A percentile compares a stretch with the other conserved stretches of the same genome.
These are phyloP conservation scores for Herpetospermum pedunculosum DNA, from an alignment of 306 rosid species.

Conservation along the genomic window DNA sequence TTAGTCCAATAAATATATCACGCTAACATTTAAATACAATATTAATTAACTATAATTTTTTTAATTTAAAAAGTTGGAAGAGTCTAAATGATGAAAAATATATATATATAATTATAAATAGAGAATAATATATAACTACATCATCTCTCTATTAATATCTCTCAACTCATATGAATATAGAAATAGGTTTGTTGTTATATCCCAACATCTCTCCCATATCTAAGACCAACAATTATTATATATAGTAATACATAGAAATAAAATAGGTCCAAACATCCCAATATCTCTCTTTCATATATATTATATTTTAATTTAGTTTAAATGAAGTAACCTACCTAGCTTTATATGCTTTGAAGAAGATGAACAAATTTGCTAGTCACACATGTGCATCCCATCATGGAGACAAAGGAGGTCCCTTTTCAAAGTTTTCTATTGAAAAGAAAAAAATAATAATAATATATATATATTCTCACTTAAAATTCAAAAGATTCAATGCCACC, in stretches of 20 bases:
- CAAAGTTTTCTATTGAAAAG: conserved; percentile 13
- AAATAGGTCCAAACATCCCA: not conserved
- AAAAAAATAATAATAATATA: conserved; percentile 18
- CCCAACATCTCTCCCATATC: not conserved
- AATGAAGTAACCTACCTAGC: not conserved
- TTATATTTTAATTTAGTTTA: not conserved
- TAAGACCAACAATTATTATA: not conserved
- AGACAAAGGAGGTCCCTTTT: conserved; percentile 59
- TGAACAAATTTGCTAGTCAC: conserved; percentile 31
- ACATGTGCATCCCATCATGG: conserved; percentile 58
- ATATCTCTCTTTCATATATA: not conserved
- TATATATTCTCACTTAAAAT: conserved; percentile 13
- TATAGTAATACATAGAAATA: not conserved
- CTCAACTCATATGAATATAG: not conserved
- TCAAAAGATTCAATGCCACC: conserved; percentile 30
- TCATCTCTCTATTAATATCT: no score
- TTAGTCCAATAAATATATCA: no score
- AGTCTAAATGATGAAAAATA: no score
- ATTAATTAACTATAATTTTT: no score
- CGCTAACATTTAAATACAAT: no score
- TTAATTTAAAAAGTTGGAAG: no score
- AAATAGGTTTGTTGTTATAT: not conserved
- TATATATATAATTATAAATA: no score
- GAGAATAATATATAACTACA: no score
- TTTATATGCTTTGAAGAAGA: not conserved